Evolutionary conservation across 768 basidiomycete genomes (phyloP).

Genomic region (Macrolepiota dolichaula): DNA sequence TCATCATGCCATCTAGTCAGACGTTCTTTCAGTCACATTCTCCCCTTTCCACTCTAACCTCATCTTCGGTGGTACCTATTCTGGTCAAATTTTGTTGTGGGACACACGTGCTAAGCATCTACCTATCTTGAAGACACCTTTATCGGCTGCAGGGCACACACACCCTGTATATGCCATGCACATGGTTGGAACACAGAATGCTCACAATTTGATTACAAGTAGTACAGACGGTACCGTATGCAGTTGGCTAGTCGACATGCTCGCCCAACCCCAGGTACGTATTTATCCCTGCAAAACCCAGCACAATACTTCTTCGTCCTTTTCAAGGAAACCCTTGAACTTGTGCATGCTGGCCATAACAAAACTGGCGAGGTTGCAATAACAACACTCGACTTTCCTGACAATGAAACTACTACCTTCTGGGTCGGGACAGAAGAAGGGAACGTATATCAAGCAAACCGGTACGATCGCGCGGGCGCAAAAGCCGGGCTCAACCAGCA

Average conservation of each 20-base stretch:
- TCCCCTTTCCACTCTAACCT: slow-evolving; percentile 98
- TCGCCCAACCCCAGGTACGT: slow-evolving; percentile 90
- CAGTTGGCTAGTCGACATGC: slow-evolving; percentile 98
- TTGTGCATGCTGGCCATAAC: slow-evolving; percentile 86
- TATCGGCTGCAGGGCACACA: slow-evolving; percentile 95
- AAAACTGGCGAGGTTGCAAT: slow-evolving; percentile 97
- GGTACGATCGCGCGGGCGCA: slow-evolving; percentile 94
- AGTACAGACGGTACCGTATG: slow-evolving; percentile 98
- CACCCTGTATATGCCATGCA: slow-evolving; percentile 99
- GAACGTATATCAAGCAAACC: slow-evolving; percentile 92
- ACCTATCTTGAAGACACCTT: slow-evolving; percentile 93
- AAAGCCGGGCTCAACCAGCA: slow-evolving; percentile 94
- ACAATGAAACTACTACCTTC: slow-evolving; percentile 95
- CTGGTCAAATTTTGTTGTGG: slow-evolving; percentile 97
- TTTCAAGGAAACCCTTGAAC: slow-evolving; percentile 87
- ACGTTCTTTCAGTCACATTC: slow-evolving; percentile 94
- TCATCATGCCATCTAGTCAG: slow-evolving; percentile 58
- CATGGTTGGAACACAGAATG: slow-evolving; percentile 98
- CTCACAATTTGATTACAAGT: slow-evolving; percentile 94
- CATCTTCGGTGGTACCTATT: slow-evolving; percentile 98
- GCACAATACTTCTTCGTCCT: not conserved
- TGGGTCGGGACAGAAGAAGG: slow-evolving; percentile 99
- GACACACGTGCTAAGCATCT: slow-evolving; percentile 96
- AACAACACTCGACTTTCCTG: slow-evolving; percentile 90
- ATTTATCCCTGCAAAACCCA: not conserved